These are phyloP conservation scores for Physcia stellaris DNA, from an alignment of 495 filamentous ascomycete genomes.

Conservation along the genomic window DNA sequence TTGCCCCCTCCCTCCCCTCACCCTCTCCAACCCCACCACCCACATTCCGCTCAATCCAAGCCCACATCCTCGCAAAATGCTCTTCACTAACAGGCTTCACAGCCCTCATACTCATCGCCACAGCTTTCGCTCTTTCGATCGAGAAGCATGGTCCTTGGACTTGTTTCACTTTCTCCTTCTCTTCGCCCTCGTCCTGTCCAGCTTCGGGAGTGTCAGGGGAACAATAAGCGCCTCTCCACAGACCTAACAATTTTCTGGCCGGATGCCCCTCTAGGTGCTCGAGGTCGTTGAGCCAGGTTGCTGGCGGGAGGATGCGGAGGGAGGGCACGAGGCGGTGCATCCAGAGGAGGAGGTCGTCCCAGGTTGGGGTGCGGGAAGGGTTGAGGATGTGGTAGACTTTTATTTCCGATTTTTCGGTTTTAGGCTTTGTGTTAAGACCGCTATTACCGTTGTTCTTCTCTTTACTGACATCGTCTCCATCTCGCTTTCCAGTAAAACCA, in stretches of 20 bases:
- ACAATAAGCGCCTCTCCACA: conserved; percentile 31
- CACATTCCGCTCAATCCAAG: conserved; percentile 22
- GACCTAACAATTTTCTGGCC: conserved; percentile 27
- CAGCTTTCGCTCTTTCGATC: conserved; percentile 18
- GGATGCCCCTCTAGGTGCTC: conserved; percentile 19
- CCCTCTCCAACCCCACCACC: background rate
- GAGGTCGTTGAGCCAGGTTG: conserved; percentile 27
- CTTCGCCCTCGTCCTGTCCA: conserved; percentile 2
- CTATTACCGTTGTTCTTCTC: too few relatives aligned
- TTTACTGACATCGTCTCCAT: background rate
- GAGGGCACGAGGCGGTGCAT: conserved; percentile 15
- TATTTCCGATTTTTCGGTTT: background rate
- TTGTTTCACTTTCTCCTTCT: conserved; percentile 8
- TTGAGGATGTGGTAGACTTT: conserved; percentile 40
- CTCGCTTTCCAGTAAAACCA: background rate
- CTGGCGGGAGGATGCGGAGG: conserved; percentile 25
- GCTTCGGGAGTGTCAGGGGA: conserved; percentile 6
- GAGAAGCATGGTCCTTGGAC: too few relatives aligned
- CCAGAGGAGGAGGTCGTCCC: conserved; percentile 33
- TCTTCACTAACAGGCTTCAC: conserved; percentile 25
- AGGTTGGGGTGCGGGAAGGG: conserved; percentile 23
- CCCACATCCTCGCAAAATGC: conserved; percentile 30
- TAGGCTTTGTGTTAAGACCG: background rate
- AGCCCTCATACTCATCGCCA: conserved; percentile 19
- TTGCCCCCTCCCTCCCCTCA: background rate